Evolutionary conservation across 768 basidiomycete species (phyloP), one percentile per base, ranked within the genome.

Genomic region (Paxillus ammoniavirescens): DNA sequence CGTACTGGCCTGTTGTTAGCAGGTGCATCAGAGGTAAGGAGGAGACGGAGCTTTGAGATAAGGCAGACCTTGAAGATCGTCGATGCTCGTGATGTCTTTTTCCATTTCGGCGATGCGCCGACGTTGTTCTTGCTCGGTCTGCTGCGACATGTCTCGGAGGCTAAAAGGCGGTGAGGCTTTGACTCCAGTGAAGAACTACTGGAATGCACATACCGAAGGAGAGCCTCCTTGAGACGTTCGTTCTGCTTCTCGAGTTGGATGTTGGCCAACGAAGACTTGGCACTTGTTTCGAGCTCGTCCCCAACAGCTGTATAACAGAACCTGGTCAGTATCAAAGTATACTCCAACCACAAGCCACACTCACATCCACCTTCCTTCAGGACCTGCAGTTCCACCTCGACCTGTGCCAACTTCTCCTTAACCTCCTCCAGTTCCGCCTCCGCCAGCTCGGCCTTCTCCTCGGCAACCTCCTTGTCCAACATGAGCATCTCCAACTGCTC

Each of bases 161-260:
- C 93, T 94, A 59, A 17, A 13, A 8, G 3, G 49, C 14, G 48
- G 35, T 50, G 41, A 37, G 42, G 37, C 46, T 35, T 17, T 5
- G 2, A 14, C 12, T 1, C 23, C 18, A 9, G 18, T 42, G 4
- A 38, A 49, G 26, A 42, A 14, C 28, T 9, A 47, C 44, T 21
- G 8, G 36, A 12, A 0, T 9, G 26, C 4, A 63, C 79, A 35
- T 41, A 93, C 89, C 86, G 81, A 50, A 96, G 79, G 9, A 98
- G 77, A 12, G 97, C 97, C 65, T 98, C 97, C 70, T 97, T 98
- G 50, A 99, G 73, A 14, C 97, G 75, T 64, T 93, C 93, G 57
- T 98, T 99, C 65, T 98, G 96, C 68, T 92, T 97, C 74, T 98
- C 95, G 1, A 99, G 83, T 65, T 98, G 96, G 15, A 89, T 79